Percentiles rank a stretch among this genome's conserved stretches.
phyloP scores from a whole-genome alignment of 495 filamentous ascomycete species.

The Clohesyomyces aquaticus region DNA sequence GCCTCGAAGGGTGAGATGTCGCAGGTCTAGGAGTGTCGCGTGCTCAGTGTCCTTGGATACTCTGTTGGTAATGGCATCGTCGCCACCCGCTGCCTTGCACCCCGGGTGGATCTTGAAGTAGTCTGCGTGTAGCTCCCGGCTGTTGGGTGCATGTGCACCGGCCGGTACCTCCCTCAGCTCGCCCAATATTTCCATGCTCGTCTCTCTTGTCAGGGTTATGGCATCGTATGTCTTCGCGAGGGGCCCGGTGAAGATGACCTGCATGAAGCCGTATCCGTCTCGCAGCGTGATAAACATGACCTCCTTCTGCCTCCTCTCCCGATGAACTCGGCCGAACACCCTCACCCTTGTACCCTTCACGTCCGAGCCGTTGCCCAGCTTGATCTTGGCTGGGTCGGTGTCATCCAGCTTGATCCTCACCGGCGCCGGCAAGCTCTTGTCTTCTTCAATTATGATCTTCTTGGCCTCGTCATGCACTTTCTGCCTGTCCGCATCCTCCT shows the following conservation, averaged over 20 bases:
- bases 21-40: constrained; percentile 80
- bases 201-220: constrained; percentile 83
- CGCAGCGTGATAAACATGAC: constrained; percentile 83
- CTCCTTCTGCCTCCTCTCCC: constrained; percentile 81
- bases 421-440: constrained; percentile 76
- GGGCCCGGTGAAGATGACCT: constrained; percentile 82
- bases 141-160: constrained; percentile 77
- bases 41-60: constrained; percentile 80
- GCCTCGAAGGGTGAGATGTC: constrained; percentile 89
- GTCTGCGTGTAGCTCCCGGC: constrained; percentile 92
- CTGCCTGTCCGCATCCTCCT: constrained; percentile 70
- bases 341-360: constrained; percentile 75
- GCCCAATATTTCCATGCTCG: constrained; percentile 82
- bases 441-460: constrained; percentile 81
- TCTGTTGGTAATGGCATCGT: constrained; percentile 91
- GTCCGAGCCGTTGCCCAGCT: constrained; percentile 45
- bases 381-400: constrained; percentile 47
- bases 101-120: constrained; percentile 78
- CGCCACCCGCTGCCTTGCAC: constrained; percentile 78
- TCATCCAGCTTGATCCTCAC: constrained; percentile 72
- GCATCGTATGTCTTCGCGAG: constrained; percentile 93
- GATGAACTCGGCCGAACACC: constrained; percentile 84
- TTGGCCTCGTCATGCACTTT: constrained; percentile 80
- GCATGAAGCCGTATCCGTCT: constrained; percentile 88
- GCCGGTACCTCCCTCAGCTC: constrained; percentile 84